Conservation (phyloP, 2,329 filamentous ascomycete genomes). For the Fusarium pininemorale region DNA sequence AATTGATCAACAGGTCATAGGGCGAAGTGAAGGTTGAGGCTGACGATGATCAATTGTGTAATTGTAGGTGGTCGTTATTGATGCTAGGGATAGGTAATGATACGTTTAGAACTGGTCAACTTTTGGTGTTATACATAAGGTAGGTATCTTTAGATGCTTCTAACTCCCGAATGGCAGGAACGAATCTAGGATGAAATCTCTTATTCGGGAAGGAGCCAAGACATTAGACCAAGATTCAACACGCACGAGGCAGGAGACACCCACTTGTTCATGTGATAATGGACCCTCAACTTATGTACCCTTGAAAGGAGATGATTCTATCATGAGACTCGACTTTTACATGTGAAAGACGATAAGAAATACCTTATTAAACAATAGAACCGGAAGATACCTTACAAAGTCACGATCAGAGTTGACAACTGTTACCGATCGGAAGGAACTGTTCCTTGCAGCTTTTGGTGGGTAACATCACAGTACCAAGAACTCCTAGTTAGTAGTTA, state of each 20-base stretch:
- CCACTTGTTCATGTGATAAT: constrained; percentile 37
- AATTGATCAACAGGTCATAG: constrained; percentile 21
- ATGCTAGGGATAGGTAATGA: not conserved
- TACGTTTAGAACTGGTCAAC: not conserved
- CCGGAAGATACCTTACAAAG: not conserved
- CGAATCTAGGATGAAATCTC: not conserved
- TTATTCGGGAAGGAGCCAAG: constrained; percentile 34
- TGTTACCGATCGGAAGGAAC: not conserved
- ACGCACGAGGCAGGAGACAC: not conserved
- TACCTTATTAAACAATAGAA: not conserved
- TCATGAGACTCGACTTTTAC: not conserved
- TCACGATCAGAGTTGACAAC: not conserved
- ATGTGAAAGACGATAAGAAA: not conserved
- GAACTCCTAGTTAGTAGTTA: not conserved
- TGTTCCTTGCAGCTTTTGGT: not conserved
- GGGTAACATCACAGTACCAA: not conserved
- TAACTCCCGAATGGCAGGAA: constrained; percentile 13
- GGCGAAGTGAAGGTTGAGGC: constrained; percentile 3
- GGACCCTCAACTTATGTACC: constrained; percentile 11
- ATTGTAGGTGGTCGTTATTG: constrained; percentile 1
- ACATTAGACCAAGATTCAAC: not conserved
- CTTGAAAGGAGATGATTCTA: not conserved
- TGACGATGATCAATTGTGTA: not conserved
- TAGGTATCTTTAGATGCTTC: not conserved
- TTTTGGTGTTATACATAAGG: constrained; percentile 2